Evolutionary conservation across 805 yeast species (phyloP), one percentile per base, ranked within the genome.

Genomic region (Zygosaccharomyces gambellarensis): DNA sequence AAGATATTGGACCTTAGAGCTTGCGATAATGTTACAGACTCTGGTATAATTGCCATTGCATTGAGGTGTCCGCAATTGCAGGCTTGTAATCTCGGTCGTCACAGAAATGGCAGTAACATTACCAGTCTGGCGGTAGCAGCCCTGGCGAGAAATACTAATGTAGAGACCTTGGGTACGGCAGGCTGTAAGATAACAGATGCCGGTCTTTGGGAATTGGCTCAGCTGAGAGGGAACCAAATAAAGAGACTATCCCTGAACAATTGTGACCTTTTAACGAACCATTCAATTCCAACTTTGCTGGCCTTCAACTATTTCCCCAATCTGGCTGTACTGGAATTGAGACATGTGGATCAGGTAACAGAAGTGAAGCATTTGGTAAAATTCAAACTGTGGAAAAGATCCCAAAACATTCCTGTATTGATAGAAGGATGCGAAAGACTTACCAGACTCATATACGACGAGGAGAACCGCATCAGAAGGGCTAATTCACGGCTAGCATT

Each of bases 141-240:
- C 11, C 68, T 90, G 25, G 77, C 82, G 8, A 71, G 72, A 31
- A 78, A 78, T 57, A 83, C 89, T 47, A 63, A 69, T 19, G 73
- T 84, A 41, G 72, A 75, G 40, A 89, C 97, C 0, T 71, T 90
- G 39, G 97, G 97, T 0, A 70, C 89, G 19, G 96, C 97, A 0
- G 98, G 98, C 5, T 88, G 96, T 65, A 73, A 78, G 39, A 77
- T 90, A 17, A 80, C 87, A 6, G 96, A 90, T 69, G 74, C 80
- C 39, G 75, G 87, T 4, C 71, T 90, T 12, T 88, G 96, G 95
- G 90, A 85, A 59, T 68, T 90, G 30, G 89, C 90, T 0, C 65
- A 77, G 14, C 64, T 72, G 46, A 69, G 80, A 25, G 81, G 82
- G 21, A 58, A 63, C 1, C 59, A 70, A 4, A 59, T 90, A 3